Conservation (phyloP, 345 rosid genomes). For the Sonneratia alba region DNA sequence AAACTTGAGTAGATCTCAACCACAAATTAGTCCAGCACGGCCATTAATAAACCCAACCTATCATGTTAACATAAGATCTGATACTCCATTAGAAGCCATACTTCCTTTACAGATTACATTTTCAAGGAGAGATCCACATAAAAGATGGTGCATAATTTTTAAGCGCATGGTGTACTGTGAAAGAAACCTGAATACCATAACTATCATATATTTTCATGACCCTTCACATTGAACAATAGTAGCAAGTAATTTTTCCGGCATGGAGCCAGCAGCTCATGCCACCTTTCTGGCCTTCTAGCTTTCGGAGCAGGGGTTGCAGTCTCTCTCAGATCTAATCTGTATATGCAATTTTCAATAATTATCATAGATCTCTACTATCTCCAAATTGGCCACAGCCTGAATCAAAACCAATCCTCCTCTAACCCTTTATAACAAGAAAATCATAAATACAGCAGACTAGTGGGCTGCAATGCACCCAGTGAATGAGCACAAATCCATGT, state of each 20-base stretch:
- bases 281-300: not conserved
- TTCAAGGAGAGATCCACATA: not conserved
- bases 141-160: not conserved
- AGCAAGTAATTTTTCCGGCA: not conserved
- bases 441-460: not conserved
- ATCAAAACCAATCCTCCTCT: not conserved
- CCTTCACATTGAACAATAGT: not conserved
- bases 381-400: not conserved
- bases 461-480: not conserved
- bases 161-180: not conserved
- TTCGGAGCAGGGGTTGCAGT: not conserved
- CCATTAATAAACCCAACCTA: not conserved
- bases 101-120: not conserved
- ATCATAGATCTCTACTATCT: not conserved
- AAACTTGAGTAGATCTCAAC: not conserved
- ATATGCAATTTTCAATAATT: not conserved
- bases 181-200: not conserved
- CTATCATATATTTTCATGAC: too few relatives aligned
- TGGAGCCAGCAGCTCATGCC: not conserved
- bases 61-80: too few relatives aligned
- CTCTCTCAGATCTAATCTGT: not conserved
- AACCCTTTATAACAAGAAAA: not conserved
- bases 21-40: not conserved
- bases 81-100: not conserved
- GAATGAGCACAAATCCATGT: not conserved